Conservation (phyloP, 306 rosid genomes). For the Calophaca sinica region DNA sequence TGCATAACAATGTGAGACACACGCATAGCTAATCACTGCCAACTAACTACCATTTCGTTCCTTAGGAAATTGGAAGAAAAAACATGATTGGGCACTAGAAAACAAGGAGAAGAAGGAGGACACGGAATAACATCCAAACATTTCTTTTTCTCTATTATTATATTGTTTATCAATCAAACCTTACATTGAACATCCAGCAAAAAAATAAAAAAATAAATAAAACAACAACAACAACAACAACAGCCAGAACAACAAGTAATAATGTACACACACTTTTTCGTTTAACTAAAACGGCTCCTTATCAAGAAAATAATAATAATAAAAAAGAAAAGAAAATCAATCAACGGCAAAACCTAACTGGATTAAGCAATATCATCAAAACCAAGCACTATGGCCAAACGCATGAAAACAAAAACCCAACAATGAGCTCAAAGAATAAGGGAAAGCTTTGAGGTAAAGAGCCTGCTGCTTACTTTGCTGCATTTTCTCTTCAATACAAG, state of each 20-base stretch:
- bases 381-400: conserved; percentile 24
- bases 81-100: conserved; percentile 41
- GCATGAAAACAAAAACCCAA: conserved; percentile 42
- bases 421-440: neutral
- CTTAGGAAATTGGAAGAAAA: conserved; percentile 29
- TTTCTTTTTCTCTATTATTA: conserved; percentile 43
- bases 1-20: conserved; percentile 25
- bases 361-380: conserved; percentile 13
- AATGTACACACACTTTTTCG: conserved; percentile 23
- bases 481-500: neutral
- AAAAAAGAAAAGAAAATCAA: conserved; percentile 1
- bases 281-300: neutral
- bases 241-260: conserved; percentile 22
- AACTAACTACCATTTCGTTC: conserved; percentile 44
- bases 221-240: conserved; percentile 42
- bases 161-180: neutral
- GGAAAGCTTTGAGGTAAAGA: conserved; percentile 12
- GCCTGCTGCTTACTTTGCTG: conserved; percentile 25
- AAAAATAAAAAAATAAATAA: conserved; percentile 31
- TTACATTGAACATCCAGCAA: conserved; percentile 50
- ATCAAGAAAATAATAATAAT: neutral
- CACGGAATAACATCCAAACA: conserved; percentile 46
- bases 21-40: conserved; percentile 29
- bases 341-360: conserved; percentile 28
- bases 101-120: conserved; percentile 38